Percentiles rank a stretch among this genome's conserved stretches.
phyloP scores from a whole-genome alignment of 2,329 filamentous ascomycete species.

The Plenodomus tracheiphilus region DNA sequence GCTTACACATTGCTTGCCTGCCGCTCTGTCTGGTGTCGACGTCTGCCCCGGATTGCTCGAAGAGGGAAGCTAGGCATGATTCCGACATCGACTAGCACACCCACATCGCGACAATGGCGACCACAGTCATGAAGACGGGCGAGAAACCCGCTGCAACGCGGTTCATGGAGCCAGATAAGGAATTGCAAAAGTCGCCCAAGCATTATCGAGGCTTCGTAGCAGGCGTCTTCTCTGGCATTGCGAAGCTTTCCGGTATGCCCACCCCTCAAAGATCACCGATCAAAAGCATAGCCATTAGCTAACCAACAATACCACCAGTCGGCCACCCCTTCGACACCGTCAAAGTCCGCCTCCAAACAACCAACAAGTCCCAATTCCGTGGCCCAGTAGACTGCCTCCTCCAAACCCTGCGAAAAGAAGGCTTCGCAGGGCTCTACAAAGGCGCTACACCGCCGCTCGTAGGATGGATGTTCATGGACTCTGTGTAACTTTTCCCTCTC shows the following conservation, averaged over 20 bases:
- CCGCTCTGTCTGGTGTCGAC: neutral
- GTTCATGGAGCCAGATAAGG: conserved; percentile 32
- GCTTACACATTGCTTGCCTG: neutral
- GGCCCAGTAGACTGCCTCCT: conserved; percentile 85
- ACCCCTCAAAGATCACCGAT: neutral
- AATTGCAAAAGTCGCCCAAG: conserved; percentile 41
- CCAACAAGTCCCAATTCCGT: conserved; percentile 73
- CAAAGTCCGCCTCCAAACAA: conserved; percentile 94
- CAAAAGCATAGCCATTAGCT: conserved; percentile 15
- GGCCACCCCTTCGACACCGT: conserved; percentile 88
- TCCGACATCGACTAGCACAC: conserved; percentile 4
- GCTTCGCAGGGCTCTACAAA: conserved; percentile 86
- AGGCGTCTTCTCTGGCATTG: conserved; percentile 91
- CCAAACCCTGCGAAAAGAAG: conserved; percentile 85
- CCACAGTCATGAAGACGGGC: conserved; percentile 37
- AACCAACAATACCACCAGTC: conserved; percentile 47
- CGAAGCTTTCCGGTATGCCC: conserved; percentile 76
- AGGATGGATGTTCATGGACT: conserved; percentile 99
- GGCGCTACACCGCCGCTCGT: conserved; percentile 88
- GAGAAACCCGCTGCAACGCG: conserved; percentile 30
- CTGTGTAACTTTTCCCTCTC: conserved; percentile 50
- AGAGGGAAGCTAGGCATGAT: conserved; percentile 24
- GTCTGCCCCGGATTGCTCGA: neutral
- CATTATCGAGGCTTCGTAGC: conserved; percentile 97
- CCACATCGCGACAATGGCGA: conserved; percentile 35